Evolutionary conservation across 2,329 filamentous ascomycete genomes (phyloP), one percentile per base, ranked within the genome.

Genomic region (Dothiorella sarmentorum): DNA sequence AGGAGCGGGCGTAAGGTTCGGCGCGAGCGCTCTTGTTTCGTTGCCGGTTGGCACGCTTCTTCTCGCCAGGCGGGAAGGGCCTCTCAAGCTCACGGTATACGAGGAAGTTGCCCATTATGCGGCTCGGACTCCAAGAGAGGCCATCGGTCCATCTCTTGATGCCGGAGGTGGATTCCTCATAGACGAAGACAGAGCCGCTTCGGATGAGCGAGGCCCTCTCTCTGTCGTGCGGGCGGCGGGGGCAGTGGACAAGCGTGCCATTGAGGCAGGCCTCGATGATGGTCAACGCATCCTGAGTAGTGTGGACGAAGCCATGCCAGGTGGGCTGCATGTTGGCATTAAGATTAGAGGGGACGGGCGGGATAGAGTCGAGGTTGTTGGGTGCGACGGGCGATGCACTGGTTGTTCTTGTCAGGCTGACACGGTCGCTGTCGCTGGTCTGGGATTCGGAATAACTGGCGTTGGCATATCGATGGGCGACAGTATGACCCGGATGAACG

Each of bases 61-160:
- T 94, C 76, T 93, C 88, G 6, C 90, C 90, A 0, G 89, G 88
- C 2, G 87, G 85, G 64, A 92, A 92, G 0, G 87, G 85, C 66
- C 87, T 85, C 62, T 89, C 84, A 42, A 95, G 81, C 71, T 96
- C 90, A 27, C 91, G 85, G 68, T 96, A 96, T 64, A 95, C 84
- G 42, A 96, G 81, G 66, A 91, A 95, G 69, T 94, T 94, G 60
- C 87, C 88, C 47, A 93, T 79, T 47, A 95, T 93, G 15, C 89
- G 86, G 72, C 87, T 95, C 0, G 92, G 92, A 65, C 90, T 95
- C 92, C 92, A 97, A 6, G 88, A 87, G 10, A 93, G 85, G 13
- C 92, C 91, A 65, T 97, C 92, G 0, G 91, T 96, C 92, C 92
- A 97, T 58, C 92, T 82, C 76, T 95, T 95, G 75, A 96, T 96